Evolutionary conservation across 805 yeast genomes (phyloP), one percentile per base, ranked within the genome.

Genomic region (Jamesozyma piceae): DNA sequence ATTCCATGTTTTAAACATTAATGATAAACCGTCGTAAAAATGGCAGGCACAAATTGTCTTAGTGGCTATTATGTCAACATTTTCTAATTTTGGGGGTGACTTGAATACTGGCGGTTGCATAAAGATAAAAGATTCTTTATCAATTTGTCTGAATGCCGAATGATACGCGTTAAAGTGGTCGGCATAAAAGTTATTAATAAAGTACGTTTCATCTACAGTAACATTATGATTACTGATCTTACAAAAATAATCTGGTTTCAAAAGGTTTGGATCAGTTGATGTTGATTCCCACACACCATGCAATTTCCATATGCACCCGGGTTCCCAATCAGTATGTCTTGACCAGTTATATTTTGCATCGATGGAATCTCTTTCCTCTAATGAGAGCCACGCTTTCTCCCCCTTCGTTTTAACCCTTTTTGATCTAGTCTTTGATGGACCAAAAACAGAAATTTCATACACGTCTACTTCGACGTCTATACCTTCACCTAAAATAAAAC

Each of bases 1-100:
- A 55, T 83, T 85, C 98, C 98, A 92, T 4, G 80, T 75, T 63
- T 88, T 87, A 62, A 84, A 82, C 89, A 92, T 80, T 30, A 90
- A 66, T 1, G 97, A 83, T 78, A 90, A 74, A 0, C 97, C 98
- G 60, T 90, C 98, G 58, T 90, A 90, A 60, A 81, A 90, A 63
- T 90, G 98, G 2, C 95, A 92, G 17, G 95, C 78, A 52, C 80
- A 80, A 1, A 83, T 77, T 0, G 90, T 80, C 39, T 73, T 74
- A 1, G 67, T 58, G 53, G 83, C 92, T 13, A 82, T 57, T n/a
- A 78, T 56, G 3, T 67, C 57, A 34, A 74, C 70, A 11, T 70
- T 72, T 45, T 69, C 71, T 46, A 85, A 60, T 10, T 63, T 57
- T 2, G 97, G 96, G 0, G 96, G 95, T 3, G 72, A 55, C 51